Percentiles rank a stretch among this genome's conserved stretches.
phyloP scores from a whole-genome alignment of 495 filamentous ascomycete genomes.

The Trichoderma erinaceum region DNA sequence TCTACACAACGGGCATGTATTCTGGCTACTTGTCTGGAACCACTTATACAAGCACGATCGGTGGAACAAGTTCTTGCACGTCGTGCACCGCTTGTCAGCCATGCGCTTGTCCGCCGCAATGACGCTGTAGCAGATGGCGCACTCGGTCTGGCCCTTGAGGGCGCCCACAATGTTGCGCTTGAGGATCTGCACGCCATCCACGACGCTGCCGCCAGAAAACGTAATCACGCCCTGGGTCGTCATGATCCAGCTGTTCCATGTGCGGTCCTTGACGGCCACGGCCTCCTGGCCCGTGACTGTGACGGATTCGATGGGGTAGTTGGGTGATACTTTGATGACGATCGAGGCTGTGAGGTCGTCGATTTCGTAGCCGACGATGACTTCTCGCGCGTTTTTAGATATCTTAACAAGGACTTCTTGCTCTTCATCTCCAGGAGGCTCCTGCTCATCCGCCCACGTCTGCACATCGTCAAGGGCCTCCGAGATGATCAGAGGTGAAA shows the following conservation, averaged over 20 bases:
- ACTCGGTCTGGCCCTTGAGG: conserved; percentile 89
- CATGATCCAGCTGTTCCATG: conserved; percentile 80
- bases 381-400: conserved; percentile 59
- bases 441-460: conserved; percentile 60
- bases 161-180: conserved; percentile 75
- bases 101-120: conserved; percentile 79
- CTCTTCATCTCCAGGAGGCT: conserved; percentile 52
- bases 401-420: conserved; percentile 68
- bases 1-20: conserved; percentile 82
- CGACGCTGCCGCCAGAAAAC: conserved; percentile 75
- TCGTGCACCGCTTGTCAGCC: conserved; percentile 83
- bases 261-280: conserved; percentile 79
- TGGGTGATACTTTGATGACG: conserved; percentile 65
- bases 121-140: conserved; percentile 94
- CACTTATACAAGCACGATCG: conserved; percentile 83
- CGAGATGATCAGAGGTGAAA: conserved; percentile 73
- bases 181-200: conserved; percentile 79
- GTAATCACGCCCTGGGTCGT: conserved; percentile 89
- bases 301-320: conserved; percentile 74
- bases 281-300: conserved; percentile 71
- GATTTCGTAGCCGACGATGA: conserved; percentile 74
- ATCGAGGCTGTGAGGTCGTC: conserved; percentile 82
- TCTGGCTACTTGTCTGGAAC: conserved; percentile 89
- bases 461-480: conserved; percentile 64
- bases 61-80: conserved; percentile 94